phyloP scores from a whole-genome alignment of 768 basidiomycete species.

The Collybia sordida region DNA sequence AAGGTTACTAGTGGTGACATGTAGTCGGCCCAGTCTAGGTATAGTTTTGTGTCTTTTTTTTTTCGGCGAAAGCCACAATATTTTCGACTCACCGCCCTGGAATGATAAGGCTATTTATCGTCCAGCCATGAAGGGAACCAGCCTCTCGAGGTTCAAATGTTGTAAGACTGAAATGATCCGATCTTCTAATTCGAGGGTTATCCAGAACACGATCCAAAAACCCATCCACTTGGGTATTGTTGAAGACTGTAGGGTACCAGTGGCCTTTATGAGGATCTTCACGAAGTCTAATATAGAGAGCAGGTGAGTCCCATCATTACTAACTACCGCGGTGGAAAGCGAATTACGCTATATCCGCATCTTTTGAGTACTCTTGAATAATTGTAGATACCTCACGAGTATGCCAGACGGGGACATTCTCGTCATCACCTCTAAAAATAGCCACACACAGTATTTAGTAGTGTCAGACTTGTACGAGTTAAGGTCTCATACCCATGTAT shows the following conservation, averaged over 20 bases:
- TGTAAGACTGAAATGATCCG: slow-evolving; percentile 65
- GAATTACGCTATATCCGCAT: slow-evolving; percentile 52
- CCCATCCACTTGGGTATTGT: slow-evolving; percentile 48
- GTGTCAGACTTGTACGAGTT: not conserved
- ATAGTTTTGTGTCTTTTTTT: not conserved
- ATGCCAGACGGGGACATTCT: slow-evolving; percentile 89
- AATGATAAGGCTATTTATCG: slow-evolving; percentile 52
- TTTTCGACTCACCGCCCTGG: slow-evolving; percentile 62
- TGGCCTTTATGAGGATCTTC: slow-evolving; percentile 67
- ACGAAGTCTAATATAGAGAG: slow-evolving; percentile 39
- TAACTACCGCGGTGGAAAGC: too few relatives aligned
- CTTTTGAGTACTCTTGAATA: slow-evolving; percentile 55
- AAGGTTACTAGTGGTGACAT: slow-evolving; percentile 19
- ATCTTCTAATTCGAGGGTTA: slow-evolving; percentile 7
- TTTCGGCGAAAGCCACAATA: not conserved
- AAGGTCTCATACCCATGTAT: slow-evolving; percentile 72
- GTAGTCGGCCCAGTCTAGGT: slow-evolving; percentile 37
- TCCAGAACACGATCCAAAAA: slow-evolving; percentile 48
- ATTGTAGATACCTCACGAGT: slow-evolving; percentile 63
- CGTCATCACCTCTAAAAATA: slow-evolving; percentile 63
- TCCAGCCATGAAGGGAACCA: slow-evolving; percentile 72
- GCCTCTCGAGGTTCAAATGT: slow-evolving; percentile 67
- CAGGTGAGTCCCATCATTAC: not conserved
- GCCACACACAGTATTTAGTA: not conserved
- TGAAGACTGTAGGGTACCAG: slow-evolving; percentile 67